Evolutionary conservation across 306 rosid species (phyloP).

Genomic region (Cucumis hystrix): DNA sequence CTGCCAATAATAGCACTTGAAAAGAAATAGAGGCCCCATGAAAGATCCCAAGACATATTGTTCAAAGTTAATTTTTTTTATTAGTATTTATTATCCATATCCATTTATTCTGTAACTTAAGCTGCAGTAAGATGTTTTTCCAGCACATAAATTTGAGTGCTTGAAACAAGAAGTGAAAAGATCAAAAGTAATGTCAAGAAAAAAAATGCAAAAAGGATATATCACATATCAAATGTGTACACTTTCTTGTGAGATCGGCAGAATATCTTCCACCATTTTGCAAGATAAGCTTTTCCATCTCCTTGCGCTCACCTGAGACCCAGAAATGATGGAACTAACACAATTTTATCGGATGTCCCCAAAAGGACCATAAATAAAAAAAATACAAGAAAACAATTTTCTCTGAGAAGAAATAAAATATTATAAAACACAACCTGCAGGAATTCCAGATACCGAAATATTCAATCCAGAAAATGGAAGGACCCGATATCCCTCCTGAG

Average conservation of each 20-base stretch:
- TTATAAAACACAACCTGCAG: slow-evolving; percentile 50
- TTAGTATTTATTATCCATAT: neutral
- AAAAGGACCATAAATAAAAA: slow-evolving; percentile 3
- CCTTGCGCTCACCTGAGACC: slow-evolving; percentile 63
- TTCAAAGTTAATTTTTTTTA: neutral
- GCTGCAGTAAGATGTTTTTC: neutral
- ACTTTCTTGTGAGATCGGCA: slow-evolving; percentile 66
- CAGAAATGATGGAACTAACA: slow-evolving; percentile 20
- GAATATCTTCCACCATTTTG: slow-evolving; percentile 90
- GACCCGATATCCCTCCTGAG: slow-evolving; percentile 78
- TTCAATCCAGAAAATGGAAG: slow-evolving; percentile 83
- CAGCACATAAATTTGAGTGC: neutral
- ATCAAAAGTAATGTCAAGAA: neutral
- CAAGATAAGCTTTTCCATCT: slow-evolving; percentile 51
- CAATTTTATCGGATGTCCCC: neutral
- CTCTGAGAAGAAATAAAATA: slow-evolving; percentile 18
- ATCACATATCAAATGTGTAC: slow-evolving; percentile 83
- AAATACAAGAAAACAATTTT: slow-evolving; percentile 9
- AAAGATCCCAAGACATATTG: neutral
- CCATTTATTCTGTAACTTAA: neutral
- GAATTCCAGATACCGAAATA: slow-evolving; percentile 72
- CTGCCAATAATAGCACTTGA: too few species aligned
- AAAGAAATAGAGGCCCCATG: too few species aligned
- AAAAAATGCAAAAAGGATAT: too few species aligned
- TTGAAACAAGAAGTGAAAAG: neutral